phyloP scores from a whole-genome alignment of 805 yeast genomes.

The Ogataea thermomethanolica region DNA sequence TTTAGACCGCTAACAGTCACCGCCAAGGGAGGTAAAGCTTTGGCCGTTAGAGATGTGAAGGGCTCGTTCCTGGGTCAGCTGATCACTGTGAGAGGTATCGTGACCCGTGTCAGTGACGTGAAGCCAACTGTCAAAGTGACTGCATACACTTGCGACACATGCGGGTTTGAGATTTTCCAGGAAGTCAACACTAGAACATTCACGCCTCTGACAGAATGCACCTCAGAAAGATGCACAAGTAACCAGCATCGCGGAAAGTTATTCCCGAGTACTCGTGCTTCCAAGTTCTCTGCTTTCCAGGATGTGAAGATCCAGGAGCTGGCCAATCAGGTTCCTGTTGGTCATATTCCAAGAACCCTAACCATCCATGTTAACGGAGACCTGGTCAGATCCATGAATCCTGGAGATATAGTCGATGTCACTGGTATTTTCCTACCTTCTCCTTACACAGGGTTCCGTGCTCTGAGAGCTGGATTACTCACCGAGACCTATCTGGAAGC shows the following conservation, averaged over 20 bases:
- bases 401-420: constrained; percentile 94
- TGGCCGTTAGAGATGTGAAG: constrained; percentile 86
- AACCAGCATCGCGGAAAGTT: constrained; percentile 86
- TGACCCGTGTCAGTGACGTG: constrained; percentile 93
- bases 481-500: constrained; percentile 94
- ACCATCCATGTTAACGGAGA: constrained; percentile 90
- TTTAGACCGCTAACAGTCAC: constrained; percentile 68
- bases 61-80: constrained; percentile 82
- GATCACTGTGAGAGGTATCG: constrained; percentile 89
- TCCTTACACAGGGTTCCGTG: constrained; percentile 94
- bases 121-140: constrained; percentile 88
- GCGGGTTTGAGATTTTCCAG: constrained; percentile 96
- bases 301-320: constrained; percentile 93
- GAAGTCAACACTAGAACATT: constrained; percentile 83
- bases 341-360: constrained; percentile 90
- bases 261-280: constrained; percentile 91
- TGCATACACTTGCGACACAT: constrained; percentile 95
- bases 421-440: constrained; percentile 90
- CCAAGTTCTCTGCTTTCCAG: constrained; percentile 92
- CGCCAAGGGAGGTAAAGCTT: constrained; percentile 46
- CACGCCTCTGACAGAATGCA: constrained; percentile 85
- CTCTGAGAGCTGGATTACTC: constrained; percentile 84
- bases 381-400: constrained; percentile 78
- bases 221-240: constrained; percentile 70
- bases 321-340: constrained; percentile 95